Base-by-base conservation (phyloP, 768 basidiomycete species). In the Pluteus cervinus region DNA sequence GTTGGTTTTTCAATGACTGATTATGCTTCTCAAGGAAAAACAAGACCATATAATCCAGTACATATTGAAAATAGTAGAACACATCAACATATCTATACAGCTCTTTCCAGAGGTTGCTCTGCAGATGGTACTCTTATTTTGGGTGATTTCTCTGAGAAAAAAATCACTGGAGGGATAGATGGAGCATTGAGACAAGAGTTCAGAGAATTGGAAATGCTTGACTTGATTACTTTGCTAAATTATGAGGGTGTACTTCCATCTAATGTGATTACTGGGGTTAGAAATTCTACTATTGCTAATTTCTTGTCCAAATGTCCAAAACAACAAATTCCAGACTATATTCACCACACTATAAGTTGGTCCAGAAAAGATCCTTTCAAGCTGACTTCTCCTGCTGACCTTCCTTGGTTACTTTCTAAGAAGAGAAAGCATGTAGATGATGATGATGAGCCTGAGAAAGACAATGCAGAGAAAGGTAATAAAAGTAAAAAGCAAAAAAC, bases 1-100 rank as follows among this genome's bases (percentile, higher is more conserved):
- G 47, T 48, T 10, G 57, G 60, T 38, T 61, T 61, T 51, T 35
- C 50, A 17, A 60, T 58, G 52, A 58, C 54, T 8, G 58, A 58
- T 41, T 57, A 52, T 47, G 42, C 47, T 4, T 47, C 47, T 12
- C 55, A 57, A 33, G 51, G 54, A 1, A 55, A 47, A 36, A 57
- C 56, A 1, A 24, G 57, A 21, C 18, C 9, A 10, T 31, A 38
- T 12, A 62, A 62, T 45, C 37, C 49, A 35, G 55, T 54, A 9
- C 47, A 60, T 38, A 33, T 57, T 1, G 33, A 39, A n/a, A 40
- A 50, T 25, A 45, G 46, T 25, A 37, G 38, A 14, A 37, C n/a
- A 12, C 43, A 45, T 43, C 37, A 40, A 22, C 36, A 48, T 2
- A 49, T 45, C 40, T 58, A 60, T 37, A 60, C 56, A 4, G 31